Evolutionary conservation across 1,284 basidiomycete genomes (phyloP), one percentile per base, ranked within the genome.

Genomic region (Austroboletus niveus): DNA sequence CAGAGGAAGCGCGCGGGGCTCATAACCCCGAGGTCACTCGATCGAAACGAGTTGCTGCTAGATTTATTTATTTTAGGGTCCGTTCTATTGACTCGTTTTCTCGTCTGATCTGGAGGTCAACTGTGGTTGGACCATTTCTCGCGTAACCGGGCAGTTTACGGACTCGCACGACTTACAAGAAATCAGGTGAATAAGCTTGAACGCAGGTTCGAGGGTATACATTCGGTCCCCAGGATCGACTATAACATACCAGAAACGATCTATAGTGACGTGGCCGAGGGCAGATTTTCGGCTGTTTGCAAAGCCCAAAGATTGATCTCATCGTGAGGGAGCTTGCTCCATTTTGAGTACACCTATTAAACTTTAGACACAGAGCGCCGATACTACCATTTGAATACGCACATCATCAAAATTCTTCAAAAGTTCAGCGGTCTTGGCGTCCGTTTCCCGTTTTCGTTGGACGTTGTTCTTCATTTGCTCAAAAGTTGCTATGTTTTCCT

Each of bases 291-390:
- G 8, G 75, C 74, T 3, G 75, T 76, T 60, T 81, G 76, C 47
- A 87, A 69, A 3, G 80, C 75, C 85, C 84, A 87, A 32, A 75
- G 70, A 49, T 82, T 78, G 17, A 87, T 78, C 27, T 85, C 79
- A 17, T 85, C 81, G 46, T 77, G 70, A 1, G 83, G 80, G 5
- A 85, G 61, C n/a, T 75, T 70, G 48, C 70, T 66, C 81, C 84
- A 87, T 52, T 73, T 74, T 8, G 71, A 66, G 43, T 75, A 75
- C 1, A 78, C 71, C 86, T 88, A 47, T 22, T 9, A 35, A 14
- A 43, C n/a, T 15, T 49, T 34, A 47, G 47, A 35, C 31, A 35
- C 31, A 52, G 20, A 11, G 4, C 22, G 43, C 15, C 5, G 49
- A 48, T 29, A 5, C 0, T 7, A 41, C 40, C 17, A 0, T 29